phyloP scores from a whole-genome alignment of 768 basidiomycete genomes.

The Hebeloma cylindrosporum region DNA sequence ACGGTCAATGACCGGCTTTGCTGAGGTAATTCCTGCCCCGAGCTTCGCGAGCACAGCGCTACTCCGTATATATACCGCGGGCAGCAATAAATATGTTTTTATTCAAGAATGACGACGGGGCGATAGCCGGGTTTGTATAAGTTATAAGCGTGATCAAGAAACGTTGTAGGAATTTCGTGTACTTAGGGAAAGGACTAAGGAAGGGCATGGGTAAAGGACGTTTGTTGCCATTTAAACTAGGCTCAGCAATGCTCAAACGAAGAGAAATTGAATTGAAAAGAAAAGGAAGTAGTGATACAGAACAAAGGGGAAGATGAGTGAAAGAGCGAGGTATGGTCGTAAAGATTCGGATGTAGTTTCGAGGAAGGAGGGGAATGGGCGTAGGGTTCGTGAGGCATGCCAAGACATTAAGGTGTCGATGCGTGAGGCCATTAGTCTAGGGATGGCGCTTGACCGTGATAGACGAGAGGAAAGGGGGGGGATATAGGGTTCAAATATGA shows the following conservation, averaged over 20 bases:
- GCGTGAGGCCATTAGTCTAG: slow-evolving; percentile 20
- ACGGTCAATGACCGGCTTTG: slow-evolving; percentile 8
- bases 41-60: too few relatives aligned
- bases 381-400: slow-evolving; percentile 29
- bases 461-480: slow-evolving; percentile 5
- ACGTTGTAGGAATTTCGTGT: too few relatives aligned
- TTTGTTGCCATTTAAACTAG: too few relatives aligned
- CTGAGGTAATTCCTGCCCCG: too few relatives aligned
- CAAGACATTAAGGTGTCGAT: slow-evolving; percentile 20
- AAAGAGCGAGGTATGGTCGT: slow-evolving; percentile 18
- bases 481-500: slow-evolving; percentile 11
- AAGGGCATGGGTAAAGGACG: slow-evolving; percentile 6
- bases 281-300: slow-evolving; percentile 19
- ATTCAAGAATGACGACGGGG: too few relatives aligned
- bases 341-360: slow-evolving; percentile 15
- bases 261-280: slow-evolving; percentile 14
- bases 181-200: not conserved
- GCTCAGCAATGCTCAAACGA: slow-evolving; percentile 10
- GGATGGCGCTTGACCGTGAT: slow-evolving; percentile 7
- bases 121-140: too few relatives aligned
- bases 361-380: slow-evolving; percentile 18
- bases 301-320: slow-evolving; percentile 16
- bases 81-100: too few relatives aligned
- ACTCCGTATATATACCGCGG: too few relatives aligned
- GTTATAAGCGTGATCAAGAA: too few relatives aligned